Evolutionary conservation across 2,329 filamentous ascomycete genomes (phyloP).

Genomic region (Chrysoporthe puriensis): DNA sequence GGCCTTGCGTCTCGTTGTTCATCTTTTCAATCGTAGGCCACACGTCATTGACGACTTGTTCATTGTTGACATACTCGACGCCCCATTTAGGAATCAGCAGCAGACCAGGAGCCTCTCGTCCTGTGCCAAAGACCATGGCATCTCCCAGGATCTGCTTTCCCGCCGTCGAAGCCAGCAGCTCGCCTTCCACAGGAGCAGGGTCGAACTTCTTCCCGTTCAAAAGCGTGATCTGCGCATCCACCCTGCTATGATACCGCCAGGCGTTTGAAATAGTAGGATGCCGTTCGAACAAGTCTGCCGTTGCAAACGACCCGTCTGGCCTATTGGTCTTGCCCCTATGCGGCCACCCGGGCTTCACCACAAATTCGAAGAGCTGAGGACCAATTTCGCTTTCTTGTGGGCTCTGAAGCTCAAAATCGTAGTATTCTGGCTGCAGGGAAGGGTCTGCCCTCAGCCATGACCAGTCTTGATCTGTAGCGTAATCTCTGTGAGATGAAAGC

Average conservation of each 20-base stretch:
- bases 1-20: constrained; percentile 53
- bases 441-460: constrained; percentile 55
- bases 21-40: constrained; percentile 49
- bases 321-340: constrained; percentile 62
- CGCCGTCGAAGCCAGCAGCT: constrained; percentile 44
- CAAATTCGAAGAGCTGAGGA: constrained; percentile 51
- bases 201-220: constrained; percentile 72
- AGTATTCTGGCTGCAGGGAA: constrained; percentile 33
- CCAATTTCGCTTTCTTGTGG: constrained; percentile 34
- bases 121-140: constrained; percentile 65
- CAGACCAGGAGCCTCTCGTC: constrained; percentile 57
- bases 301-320: constrained; percentile 63
- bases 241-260: constrained; percentile 66
- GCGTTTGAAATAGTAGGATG: constrained; percentile 56
- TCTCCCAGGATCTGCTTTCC: constrained; percentile 51
- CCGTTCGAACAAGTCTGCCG: constrained; percentile 63
- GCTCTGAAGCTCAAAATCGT: constrained; percentile 50
- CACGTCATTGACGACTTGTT: constrained; percentile 44
- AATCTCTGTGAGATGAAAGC: constrained; percentile 64
- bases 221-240: constrained; percentile 64
- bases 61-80: constrained; percentile 33
- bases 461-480: constrained; percentile 59
- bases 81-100: constrained; percentile 53
- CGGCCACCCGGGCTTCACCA: constrained; percentile 61
- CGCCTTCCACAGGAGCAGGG: constrained; percentile 62